Base-by-base conservation (phyloP, 2,329 filamentous ascomycete species). In the Sclerotinia borealis region DNA sequence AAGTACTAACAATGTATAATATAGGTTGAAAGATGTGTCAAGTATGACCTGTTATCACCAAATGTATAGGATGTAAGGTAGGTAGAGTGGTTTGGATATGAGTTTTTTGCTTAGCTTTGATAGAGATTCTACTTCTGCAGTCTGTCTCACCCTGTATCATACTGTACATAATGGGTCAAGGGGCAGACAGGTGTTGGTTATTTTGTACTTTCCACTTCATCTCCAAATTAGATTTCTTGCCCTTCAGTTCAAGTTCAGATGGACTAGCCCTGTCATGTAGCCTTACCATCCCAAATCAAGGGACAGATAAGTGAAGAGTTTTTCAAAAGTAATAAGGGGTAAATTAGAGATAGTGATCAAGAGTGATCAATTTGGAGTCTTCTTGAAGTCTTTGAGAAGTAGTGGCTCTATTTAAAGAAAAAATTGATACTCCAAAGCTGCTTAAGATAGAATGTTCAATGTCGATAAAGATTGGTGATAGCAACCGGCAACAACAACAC, bases 1-100 rank as follows among this genome's bases (percentile, higher is more conserved):
- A 29, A 45, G 19, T 37, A 4, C 29, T 61, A 27, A 66, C 29
- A 41, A 39, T 8, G 22, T 11, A 43, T 49, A 45, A 49, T 22
- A 5, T 50, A 68, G 34, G 43, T 67, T 51, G 65, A 68, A 51
- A 61, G 54, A 50, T 65, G 62, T 56, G 66, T 68, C 22, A 68
- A 67, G 51, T 66, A 66, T 47, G 64, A 66, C 41, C 55, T 66
- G 19, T 45, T 66, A 45, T 66, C 65, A 36, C 65, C 65, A 27
- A 66, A 66, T 61, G 56, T 66, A 27, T 66, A 65, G 37, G 22
- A 1, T 17, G 5, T 43, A 34, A n/a, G n/a, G 43, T 22, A 58
- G n/a, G 54, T 34, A 37, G 49, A 52, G 34, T 52, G 49, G 10
- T 58, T 34, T 58, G 54, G 39, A 45, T 43, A 25, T n/a, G 29